Evolutionary conservation across 2,329 filamentous ascomycete genomes (phyloP).

Genomic region (Sporothrix dimorphospora): DNA sequence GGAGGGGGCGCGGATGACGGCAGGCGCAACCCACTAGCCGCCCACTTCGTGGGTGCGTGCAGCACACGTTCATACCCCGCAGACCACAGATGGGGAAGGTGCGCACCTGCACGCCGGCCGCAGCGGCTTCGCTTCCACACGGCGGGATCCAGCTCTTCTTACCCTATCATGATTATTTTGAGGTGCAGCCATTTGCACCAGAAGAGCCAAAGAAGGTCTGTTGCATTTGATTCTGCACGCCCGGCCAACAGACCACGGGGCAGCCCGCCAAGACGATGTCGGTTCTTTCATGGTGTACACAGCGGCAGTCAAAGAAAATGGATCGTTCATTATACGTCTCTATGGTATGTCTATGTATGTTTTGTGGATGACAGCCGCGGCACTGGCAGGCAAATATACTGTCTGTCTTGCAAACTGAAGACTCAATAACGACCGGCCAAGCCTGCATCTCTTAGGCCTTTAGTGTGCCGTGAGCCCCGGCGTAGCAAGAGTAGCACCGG

Average conservation of each 20-base stretch:
- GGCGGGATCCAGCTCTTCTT: too few species aligned
- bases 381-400: too few species aligned
- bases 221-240: background rate
- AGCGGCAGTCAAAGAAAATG: background rate
- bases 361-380: background rate
- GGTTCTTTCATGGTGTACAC: background rate
- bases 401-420: background rate
- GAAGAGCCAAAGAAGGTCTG: background rate
- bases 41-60: background rate
- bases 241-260: background rate
- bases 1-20: conserved; percentile 22
- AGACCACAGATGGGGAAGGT: conserved; percentile 24
- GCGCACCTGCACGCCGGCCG: conserved; percentile 12
- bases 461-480: background rate
- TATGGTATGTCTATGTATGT: background rate
- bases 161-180: too few species aligned
- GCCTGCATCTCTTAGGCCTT: background rate
- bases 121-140: background rate
- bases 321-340: background rate
- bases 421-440: background rate
- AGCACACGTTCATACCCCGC: conserved; percentile 23
- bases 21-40: conserved; percentile 28
- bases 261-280: background rate
- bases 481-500: too few species aligned
- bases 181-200: background rate